phyloP scores from a whole-genome alignment of 2,329 filamentous ascomycete species.

The Curvularia hawaiiensis region DNA sequence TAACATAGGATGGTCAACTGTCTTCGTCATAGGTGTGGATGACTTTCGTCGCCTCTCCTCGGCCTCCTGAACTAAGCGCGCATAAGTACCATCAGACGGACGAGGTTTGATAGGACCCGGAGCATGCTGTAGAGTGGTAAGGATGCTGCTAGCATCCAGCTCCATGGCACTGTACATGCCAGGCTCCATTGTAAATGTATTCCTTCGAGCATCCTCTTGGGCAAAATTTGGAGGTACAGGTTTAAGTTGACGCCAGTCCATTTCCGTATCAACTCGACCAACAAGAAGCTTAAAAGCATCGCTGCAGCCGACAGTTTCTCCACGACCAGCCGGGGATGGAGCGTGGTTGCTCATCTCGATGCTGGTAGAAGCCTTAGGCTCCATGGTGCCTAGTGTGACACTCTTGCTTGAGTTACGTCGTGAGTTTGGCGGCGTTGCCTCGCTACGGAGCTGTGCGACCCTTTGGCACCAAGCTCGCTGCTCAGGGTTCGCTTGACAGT shows the following conservation, averaged over 20 bases:
- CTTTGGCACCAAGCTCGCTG: constrained; percentile 45
- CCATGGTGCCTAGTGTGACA: constrained; percentile 31
- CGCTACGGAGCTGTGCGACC: constrained; percentile 36
- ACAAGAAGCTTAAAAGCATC: constrained; percentile 45
- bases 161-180: constrained; percentile 46
- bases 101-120: constrained; percentile 36
- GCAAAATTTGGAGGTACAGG: constrained; percentile 26
- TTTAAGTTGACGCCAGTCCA: constrained; percentile 41
- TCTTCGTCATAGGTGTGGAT: constrained; percentile 24
- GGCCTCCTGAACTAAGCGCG: constrained; percentile 36
- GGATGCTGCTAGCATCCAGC: constrained; percentile 44
- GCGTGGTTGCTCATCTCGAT: constrained; percentile 24
- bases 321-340: constrained; percentile 17
- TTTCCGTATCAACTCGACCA: constrained; percentile 41
- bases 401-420: constrained; percentile 31
- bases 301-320: constrained; percentile 40
- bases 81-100: constrained; percentile 37
- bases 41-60: constrained; percentile 33
- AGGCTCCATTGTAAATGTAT: constrained; percentile 34
- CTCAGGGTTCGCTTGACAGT: constrained; percentile 43
- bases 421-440: constrained; percentile 23
- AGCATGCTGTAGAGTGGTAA: constrained; percentile 43
- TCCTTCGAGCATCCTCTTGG: constrained; percentile 21
- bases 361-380: constrained; percentile 33
- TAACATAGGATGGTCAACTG: constrained; percentile 10